Evolutionary conservation across 257 asterid species (phyloP).

Genomic region (Phtheirospermum japonicum): DNA sequence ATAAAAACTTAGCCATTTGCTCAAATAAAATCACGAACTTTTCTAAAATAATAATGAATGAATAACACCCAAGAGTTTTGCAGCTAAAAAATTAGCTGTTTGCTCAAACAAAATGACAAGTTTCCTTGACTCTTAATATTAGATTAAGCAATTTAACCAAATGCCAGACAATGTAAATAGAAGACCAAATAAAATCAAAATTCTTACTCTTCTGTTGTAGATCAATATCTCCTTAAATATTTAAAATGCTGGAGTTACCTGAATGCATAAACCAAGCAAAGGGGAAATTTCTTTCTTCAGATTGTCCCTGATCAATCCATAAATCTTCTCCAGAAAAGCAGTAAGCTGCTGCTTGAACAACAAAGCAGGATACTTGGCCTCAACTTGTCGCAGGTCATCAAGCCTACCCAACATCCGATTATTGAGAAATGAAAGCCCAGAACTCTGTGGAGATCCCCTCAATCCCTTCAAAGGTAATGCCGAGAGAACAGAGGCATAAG

Average conservation of each 20-base stretch:
- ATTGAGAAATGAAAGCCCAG: conserved; percentile 81
- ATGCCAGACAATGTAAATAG: conserved; percentile 17
- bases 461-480: conserved; percentile 54
- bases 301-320: conserved; percentile 94
- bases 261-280: conserved; percentile 90
- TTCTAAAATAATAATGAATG: not conserved
- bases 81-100: not conserved
- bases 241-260: conserved; percentile 47
- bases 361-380: conserved; percentile 97
- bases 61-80: not conserved
- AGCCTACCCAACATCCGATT: conserved; percentile 82
- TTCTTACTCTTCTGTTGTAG: conserved; percentile 1
- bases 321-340: conserved; percentile 97
- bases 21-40: conserved; percentile 1
- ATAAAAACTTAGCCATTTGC: conserved; percentile 14
- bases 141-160: conserved; percentile 10
- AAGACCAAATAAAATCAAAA: not conserved
- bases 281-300: conserved; percentile 97
- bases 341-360: conserved; percentile 99
- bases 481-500: conserved; percentile 26
- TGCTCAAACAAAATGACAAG: too few species aligned
- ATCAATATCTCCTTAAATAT: conserved; percentile 16
- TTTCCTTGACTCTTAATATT: too few species aligned
- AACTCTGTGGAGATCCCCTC: conserved; percentile 92
- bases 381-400: conserved; percentile 96